phyloP scores from a whole-genome alignment of 23 red algal genomes.

The Gracilaria vermiculophylla region DNA sequence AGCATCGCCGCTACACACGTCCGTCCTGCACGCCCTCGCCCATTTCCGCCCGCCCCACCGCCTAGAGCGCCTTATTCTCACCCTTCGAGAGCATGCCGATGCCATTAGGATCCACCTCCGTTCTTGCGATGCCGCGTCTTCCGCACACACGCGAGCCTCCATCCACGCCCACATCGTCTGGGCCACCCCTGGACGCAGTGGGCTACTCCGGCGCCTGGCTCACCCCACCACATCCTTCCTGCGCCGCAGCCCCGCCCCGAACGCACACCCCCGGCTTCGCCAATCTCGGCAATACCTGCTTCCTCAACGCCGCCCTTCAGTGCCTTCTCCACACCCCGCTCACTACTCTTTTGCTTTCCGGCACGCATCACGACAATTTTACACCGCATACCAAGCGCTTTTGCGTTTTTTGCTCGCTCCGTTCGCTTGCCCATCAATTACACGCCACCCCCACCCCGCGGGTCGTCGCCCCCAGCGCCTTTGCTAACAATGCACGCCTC shows the following conservation, averaged over 20 bases:
- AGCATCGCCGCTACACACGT: too few species aligned
- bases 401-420: constrained; percentile 52
- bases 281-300: constrained; percentile 97
- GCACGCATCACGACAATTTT: constrained; percentile 9
- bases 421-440: constrained; percentile 8
- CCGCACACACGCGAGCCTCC: constrained; percentile 18
- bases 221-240: constrained; percentile 28
- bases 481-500: constrained; percentile 13
- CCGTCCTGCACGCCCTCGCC: too few species aligned
- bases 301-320: constrained; percentile 91
- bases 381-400: constrained; percentile 3
- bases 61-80: background rate
- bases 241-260: background rate
- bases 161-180: background rate
- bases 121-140: constrained; percentile 43
- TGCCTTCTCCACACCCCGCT: constrained; percentile 64
- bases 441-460: background rate
- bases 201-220: constrained; percentile 58
- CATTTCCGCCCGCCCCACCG: background rate
- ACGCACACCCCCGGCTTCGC: constrained; percentile 57
- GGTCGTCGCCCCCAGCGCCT: constrained; percentile 30
- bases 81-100: constrained; percentile 6
- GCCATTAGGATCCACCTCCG: constrained; percentile 32
- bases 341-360: constrained; percentile 3
- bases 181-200: background rate